Evolutionary conservation across 179 eudicot genomes (phyloP).

Genomic region (Silene coronaria): DNA sequence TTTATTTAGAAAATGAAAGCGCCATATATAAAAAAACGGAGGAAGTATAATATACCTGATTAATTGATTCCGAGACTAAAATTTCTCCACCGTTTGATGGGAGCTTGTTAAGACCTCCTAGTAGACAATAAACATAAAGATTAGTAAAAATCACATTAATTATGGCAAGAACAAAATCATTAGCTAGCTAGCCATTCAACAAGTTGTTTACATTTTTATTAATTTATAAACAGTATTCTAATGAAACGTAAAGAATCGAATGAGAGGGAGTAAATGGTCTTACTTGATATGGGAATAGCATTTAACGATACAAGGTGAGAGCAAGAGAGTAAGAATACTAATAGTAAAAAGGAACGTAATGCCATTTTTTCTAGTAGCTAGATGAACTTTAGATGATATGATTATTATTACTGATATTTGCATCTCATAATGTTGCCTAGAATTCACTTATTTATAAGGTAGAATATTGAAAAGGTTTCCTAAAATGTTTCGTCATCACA

Average conservation of each 20-base stretch:
- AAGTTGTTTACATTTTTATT: too few species aligned
- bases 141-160: neutral
- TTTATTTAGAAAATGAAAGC: too few species aligned
- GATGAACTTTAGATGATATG: slow-evolving; percentile 14
- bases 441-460: slow-evolving; percentile 26
- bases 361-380: slow-evolving; percentile 18
- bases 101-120: slow-evolving; percentile 30
- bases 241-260: too few species aligned
- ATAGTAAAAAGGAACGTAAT: slow-evolving; percentile 14
- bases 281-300: slow-evolving; percentile 41
- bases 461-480: neutral
- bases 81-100: slow-evolving; percentile 6
- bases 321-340: slow-evolving; percentile 31
- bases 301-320: slow-evolving; percentile 32
- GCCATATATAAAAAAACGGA: neutral
- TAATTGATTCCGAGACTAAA: slow-evolving; percentile 11
- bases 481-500: too few species aligned
- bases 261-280: neutral
- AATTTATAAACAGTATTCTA: too few species aligned
- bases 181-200: neutral
- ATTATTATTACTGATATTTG: neutral
- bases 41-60: slow-evolving; percentile 23
- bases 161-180: neutral
- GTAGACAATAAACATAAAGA: neutral
- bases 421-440: neutral